Evolutionary conservation across 768 basidiomycete species (phyloP).

Genomic region (Lentinula detonsa): DNA sequence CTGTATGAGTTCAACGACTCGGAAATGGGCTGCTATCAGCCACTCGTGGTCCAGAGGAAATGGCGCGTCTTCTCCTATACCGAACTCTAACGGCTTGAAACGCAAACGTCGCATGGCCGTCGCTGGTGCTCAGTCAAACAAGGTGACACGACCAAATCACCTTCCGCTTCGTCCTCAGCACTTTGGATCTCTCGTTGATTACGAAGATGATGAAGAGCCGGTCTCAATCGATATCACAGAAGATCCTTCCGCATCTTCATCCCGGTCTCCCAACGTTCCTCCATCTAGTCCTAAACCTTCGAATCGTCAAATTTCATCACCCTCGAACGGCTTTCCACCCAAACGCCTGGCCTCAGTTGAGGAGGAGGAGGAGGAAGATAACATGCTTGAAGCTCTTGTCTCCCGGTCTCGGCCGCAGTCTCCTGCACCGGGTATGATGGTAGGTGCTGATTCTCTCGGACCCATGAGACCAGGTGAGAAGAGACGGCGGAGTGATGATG

Average conservation of each 20-base stretch:
- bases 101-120: slow-evolving; percentile 50
- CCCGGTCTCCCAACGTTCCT: slow-evolving; percentile 26
- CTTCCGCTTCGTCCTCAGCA: slow-evolving; percentile 45
- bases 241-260: slow-evolving; percentile 16
- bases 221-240: slow-evolving; percentile 9
- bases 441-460: slow-evolving; percentile 26
- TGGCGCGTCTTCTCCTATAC: slow-evolving; percentile 24
- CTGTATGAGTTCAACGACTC: too few species aligned
- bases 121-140: slow-evolving; percentile 26
- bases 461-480: slow-evolving; percentile 60
- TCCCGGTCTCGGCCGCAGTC: slow-evolving; percentile 33
- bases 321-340: slow-evolving; percentile 31
- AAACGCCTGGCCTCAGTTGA: slow-evolving; percentile 30
- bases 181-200: slow-evolving; percentile 65
- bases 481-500: slow-evolving; percentile 64
- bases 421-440: slow-evolving; percentile 26
- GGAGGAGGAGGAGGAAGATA: slow-evolving; percentile 58
- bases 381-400: slow-evolving; percentile 50
- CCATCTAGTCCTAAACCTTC: slow-evolving; percentile 30
- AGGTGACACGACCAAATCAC: slow-evolving; percentile 33
- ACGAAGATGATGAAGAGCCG: slow-evolving; percentile 71
- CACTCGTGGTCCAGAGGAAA: slow-evolving; percentile 28
- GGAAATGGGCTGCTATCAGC: slow-evolving; percentile 32
- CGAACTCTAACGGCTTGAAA: slow-evolving; percentile 37
- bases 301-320: slow-evolving; percentile 29